Evolutionary conservation across 2,329 filamentous ascomycete species (phyloP).

Genomic region (Thielaviopsis ethacetica): DNA sequence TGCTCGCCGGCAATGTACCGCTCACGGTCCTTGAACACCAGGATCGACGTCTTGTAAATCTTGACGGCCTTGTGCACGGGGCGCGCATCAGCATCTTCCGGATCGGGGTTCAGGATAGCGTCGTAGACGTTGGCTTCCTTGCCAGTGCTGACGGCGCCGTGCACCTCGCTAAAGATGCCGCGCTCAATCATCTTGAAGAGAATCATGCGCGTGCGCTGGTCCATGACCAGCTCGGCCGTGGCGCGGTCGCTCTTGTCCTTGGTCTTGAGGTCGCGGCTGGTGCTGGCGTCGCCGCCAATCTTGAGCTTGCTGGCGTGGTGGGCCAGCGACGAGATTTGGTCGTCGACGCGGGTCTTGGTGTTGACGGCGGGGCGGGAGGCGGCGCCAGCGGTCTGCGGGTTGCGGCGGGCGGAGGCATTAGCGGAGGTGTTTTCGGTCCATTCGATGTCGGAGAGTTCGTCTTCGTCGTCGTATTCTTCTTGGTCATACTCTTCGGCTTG

Average conservation of each 20-base stretch:
- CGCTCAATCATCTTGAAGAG: conserved; percentile 91
- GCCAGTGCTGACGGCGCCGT: conserved; percentile 88
- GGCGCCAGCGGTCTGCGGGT: conserved; percentile 9
- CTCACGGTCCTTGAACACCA: conserved; percentile 95
- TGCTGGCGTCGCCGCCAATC: conserved; percentile 18
- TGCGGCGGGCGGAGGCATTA: conserved; percentile 3
- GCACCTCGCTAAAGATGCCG: conserved; percentile 73
- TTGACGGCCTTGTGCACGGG: conserved; percentile 76
- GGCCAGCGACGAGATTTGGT: conserved; percentile 72
- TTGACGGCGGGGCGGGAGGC: conserved; percentile 53
- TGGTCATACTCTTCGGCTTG: conserved; percentile 36
- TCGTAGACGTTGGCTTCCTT: conserved; percentile 99
- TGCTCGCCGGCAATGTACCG: conserved; percentile 92
- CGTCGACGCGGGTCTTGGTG: conserved; percentile 63
- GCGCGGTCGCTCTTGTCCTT: conserved; percentile 88
- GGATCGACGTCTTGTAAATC: conserved; percentile 95
- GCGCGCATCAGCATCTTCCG: conserved; percentile 34
- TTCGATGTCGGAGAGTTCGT: conserved; percentile 21
- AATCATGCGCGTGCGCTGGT: conserved; percentile 89
- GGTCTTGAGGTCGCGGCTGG: conserved; percentile 30
- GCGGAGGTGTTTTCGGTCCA: conserved; percentile 13
- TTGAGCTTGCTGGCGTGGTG: conserved; percentile 74
- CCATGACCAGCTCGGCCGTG: conserved; percentile 86
- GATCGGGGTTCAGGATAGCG: conserved; percentile 47
- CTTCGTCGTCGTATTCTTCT: conserved; percentile 47